Evolutionary conservation across 768 basidiomycete genomes (phyloP).

Genomic region (Hemileccinum impolitum): DNA sequence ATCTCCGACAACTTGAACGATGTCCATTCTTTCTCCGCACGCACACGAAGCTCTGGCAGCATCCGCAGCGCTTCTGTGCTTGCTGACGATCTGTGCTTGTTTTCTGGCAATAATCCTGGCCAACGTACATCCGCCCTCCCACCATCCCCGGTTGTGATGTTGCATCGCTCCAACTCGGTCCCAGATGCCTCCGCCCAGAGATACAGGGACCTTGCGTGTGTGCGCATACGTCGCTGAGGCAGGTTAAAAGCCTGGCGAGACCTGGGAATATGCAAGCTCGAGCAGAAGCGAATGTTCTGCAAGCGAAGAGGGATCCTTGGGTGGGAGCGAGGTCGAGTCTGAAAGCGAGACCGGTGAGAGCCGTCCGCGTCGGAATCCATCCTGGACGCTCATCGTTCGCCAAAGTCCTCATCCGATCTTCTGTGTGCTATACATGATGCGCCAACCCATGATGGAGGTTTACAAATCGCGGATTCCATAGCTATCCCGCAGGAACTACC

Average conservation of each 20-base stretch:
- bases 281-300: conserved; percentile 28
- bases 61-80: conserved; percentile 34
- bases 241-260: conserved; percentile 34
- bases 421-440: neutral
- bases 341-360: conserved; percentile 20
- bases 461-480: neutral
- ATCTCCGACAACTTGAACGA: conserved; percentile 19
- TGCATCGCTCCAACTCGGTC: conserved; percentile 24
- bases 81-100: conserved; percentile 30
- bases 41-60: conserved; percentile 16
- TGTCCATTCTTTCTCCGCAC: conserved; percentile 9
- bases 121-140: conserved; percentile 5
- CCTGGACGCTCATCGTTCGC: neutral
- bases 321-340: conserved; percentile 22
- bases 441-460: neutral
- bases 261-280: conserved; percentile 30
- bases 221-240: conserved; percentile 28
- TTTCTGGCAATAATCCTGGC: conserved; percentile 8
- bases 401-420: neutral
- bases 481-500: neutral
- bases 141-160: conserved; percentile 13
- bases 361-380: no score
- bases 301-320: conserved; percentile 19
- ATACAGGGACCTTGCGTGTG: conserved; percentile 23
- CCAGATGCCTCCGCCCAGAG: conserved; percentile 24